A percentile compares a stretch with the other conserved stretches of the same genome.
Conservation (phyloP, 2,329 filamentous ascomycete genomes). For the Chaetomium strumarium region DNA sequence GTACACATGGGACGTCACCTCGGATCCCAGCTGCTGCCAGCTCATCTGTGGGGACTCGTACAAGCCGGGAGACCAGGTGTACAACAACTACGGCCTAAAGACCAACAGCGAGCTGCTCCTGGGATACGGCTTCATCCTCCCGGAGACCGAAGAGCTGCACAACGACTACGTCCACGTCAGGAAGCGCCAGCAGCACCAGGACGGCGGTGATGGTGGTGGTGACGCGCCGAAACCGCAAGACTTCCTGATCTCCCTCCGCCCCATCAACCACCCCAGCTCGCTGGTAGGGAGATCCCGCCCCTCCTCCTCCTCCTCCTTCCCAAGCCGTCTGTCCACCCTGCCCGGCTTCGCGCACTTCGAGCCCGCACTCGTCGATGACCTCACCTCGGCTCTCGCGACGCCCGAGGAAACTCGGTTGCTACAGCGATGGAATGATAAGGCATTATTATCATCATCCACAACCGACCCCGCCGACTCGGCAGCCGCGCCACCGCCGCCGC, state of each 20-base stretch:
- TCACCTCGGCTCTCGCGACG: slow-evolving; percentile 29
- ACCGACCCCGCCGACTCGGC: background rate
- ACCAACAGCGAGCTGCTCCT: slow-evolving; percentile 66
- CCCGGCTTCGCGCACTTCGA: slow-evolving; percentile 44
- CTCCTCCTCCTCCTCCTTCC: slow-evolving; percentile 22
- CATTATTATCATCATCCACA: slow-evolving; percentile 18
- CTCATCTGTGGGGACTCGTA: slow-evolving; percentile 41
- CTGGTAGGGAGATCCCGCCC: slow-evolving; percentile 40
- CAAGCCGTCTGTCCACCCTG: slow-evolving; percentile 29
- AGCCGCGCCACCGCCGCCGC: no score
- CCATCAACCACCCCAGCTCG: slow-evolving; percentile 43
- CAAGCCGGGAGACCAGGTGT: slow-evolving; percentile 49
- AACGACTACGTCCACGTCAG: slow-evolving; percentile 56
- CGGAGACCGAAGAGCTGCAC: slow-evolving; percentile 42
- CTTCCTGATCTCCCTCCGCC: slow-evolving; percentile 49
- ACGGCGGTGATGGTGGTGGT: background rate
- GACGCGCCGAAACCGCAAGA: slow-evolving; percentile 31
- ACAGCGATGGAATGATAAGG: slow-evolving; percentile 22
- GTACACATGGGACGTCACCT: slow-evolving; percentile 52
- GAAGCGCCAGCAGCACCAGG: slow-evolving; percentile 32
- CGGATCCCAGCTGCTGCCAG: slow-evolving; percentile 34
- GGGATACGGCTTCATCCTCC: slow-evolving; percentile 57
- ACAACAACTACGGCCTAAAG: slow-evolving; percentile 69
- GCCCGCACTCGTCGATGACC: slow-evolving; percentile 47
- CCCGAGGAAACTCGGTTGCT: slow-evolving; percentile 19